Base-by-base conservation (phyloP, 345 rosid species). In the Citrus glauca region DNA sequence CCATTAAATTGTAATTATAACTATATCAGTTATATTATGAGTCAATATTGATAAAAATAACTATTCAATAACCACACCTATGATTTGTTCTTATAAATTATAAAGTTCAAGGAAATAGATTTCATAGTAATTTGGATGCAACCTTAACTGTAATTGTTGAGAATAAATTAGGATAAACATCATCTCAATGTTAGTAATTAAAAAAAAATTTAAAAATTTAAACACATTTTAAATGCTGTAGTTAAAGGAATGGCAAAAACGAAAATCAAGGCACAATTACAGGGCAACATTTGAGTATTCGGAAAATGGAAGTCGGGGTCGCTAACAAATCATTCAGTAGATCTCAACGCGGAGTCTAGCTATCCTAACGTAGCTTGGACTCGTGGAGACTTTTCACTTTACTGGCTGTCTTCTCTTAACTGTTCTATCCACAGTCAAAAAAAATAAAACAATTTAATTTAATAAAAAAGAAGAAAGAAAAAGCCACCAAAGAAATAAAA, bases 321-420 rank as follows among this genome's bases (percentile, higher is more conserved):
- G 37, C 68, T 4, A 14, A 17, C 3, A 10, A 33, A 33, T 9
- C 8, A 40, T 8, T 16, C 63, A 8, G 71, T 3, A 69, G 20
- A 37, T 73, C 78, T 48, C 62, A 9, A 11, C 57, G 22, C 69
- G 4, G 2, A 22, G 62, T 73, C 81, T 81, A 78, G 82, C 84
- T 25, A 45, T 16, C 57, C 76, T 62, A 76, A 48, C 84, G 79
- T 77, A 79, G 81, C 77, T 73, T 77, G 79, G 83, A 81, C 81
- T 81, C 77, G 81, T 61, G 35, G 74, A 65, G 42, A 59, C 75
- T 22, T 50, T 3, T 45, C 50, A 13, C 35, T 37, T 63, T 48
- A 53, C 73, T 71, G 14, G 27, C 45, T 57, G 73, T 35, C 69
- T 30, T 25, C 38, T 55, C 40, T 53, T 53, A 5, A 35, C 48